phyloP scores from a whole-genome alignment of 2,329 filamentous ascomycete species.

The Bipolaris gigantea region DNA sequence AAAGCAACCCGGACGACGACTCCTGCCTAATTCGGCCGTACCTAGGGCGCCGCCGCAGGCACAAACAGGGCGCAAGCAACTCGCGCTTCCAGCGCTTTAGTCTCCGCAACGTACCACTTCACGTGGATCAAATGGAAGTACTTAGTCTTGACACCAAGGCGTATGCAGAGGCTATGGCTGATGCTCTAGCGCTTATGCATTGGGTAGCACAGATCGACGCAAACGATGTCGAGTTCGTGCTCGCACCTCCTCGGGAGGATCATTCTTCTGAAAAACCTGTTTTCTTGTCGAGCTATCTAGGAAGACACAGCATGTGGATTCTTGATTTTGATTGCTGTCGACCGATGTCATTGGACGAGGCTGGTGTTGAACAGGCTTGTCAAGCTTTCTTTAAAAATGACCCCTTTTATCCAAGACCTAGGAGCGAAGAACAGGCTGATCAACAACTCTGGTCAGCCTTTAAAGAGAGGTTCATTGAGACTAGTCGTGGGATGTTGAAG shows the following conservation, averaged over 20 bases:
- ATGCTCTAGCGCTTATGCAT: conserved; percentile 55
- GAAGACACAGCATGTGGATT: conserved; percentile 32
- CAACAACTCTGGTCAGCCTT: conserved; percentile 7
- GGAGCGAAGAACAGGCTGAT: neutral
- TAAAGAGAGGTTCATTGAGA: conserved; percentile 7
- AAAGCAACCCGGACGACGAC: conserved; percentile 25
- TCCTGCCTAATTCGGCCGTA: conserved; percentile 57
- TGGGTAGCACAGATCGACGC: conserved; percentile 55
- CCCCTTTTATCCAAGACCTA: conserved; percentile 47
- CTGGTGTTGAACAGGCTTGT: conserved; percentile 49
- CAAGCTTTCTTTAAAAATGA: conserved; percentile 55
- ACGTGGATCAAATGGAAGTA: conserved; percentile 55
- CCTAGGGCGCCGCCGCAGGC: conserved; percentile 46
- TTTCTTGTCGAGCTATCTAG: no score
- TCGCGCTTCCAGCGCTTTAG: conserved; percentile 35
- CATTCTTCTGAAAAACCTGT: no score
- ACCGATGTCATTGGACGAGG: conserved; percentile 44
- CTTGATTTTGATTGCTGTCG: conserved; percentile 65
- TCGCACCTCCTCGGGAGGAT: conserved; percentile 39
- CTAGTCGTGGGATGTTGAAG: conserved; percentile 6
- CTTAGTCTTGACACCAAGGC: conserved; percentile 40
- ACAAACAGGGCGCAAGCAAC: conserved; percentile 4
- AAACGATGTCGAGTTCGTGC: conserved; percentile 60
- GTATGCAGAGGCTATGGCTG: conserved; percentile 54
- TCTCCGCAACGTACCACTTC: conserved; percentile 52